Conservation (phyloP, 805 yeast species). For the Blastobotrys muscicola region DNA sequence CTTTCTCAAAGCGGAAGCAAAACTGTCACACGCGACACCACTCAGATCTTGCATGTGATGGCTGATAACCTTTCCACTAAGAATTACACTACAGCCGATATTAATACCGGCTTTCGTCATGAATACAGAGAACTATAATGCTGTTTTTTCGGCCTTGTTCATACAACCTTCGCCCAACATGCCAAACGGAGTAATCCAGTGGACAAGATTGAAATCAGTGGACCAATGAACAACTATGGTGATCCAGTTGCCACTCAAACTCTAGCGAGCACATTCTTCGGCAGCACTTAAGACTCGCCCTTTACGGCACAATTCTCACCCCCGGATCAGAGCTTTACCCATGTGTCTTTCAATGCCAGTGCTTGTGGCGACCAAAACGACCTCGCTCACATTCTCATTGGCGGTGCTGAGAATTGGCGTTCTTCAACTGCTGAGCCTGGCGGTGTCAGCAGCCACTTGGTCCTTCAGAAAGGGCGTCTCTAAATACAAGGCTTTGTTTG, state of each 20-base stretch:
- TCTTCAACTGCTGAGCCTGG: conserved; percentile 75
- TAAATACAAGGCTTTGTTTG: conserved; percentile 42
- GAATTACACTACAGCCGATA: too few relatives aligned
- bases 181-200: too few relatives aligned
- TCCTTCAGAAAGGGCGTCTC: conserved; percentile 60
- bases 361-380: conserved; percentile 30
- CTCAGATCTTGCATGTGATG: too few relatives aligned
- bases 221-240: too few relatives aligned
- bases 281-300: conserved; percentile 28
- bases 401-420: conserved; percentile 67
- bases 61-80: too few relatives aligned
- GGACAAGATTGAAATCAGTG: too few relatives aligned
- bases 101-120: too few relatives aligned
- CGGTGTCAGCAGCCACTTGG: conserved; percentile 19
- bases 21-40: too few relatives aligned
- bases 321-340: conserved; percentile 26
- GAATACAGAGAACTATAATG: too few relatives aligned
- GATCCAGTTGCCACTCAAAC: conserved; percentile 11
- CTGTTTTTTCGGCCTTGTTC: too few relatives aligned
- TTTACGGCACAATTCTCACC: conserved; percentile 24
- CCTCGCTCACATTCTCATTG: conserved; percentile 29
- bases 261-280: conserved; percentile 24
- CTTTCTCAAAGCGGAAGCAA: too few relatives aligned
- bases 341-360: conserved; percentile 27
- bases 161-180: too few relatives aligned